Conservation (phyloP, 345 rosid species). For the Populus alba region DNA sequence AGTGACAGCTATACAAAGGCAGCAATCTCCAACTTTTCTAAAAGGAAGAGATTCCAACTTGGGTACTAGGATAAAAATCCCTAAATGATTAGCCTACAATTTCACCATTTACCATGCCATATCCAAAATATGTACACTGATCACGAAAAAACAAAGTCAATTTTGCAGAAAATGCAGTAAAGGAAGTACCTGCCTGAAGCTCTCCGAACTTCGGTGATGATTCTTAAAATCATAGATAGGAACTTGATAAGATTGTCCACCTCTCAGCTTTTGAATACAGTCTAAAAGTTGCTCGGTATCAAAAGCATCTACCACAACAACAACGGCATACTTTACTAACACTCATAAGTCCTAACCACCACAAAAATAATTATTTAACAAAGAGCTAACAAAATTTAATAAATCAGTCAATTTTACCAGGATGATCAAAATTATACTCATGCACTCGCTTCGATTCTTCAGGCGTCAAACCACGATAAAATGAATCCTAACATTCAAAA, state of each 20-base stretch:
- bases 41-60: not conserved
- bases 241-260: conserved; percentile 78
- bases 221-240: conserved; percentile 91
- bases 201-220: conserved; percentile 75
- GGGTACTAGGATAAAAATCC: not conserved
- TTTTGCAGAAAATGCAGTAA: not conserved
- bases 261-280: conserved; percentile 64
- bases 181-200: conserved; percentile 76
- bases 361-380: not conserved
- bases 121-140: not conserved
- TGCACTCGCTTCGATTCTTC: conserved; percentile 74
- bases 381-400: not conserved
- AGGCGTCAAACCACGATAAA: conserved; percentile 87
- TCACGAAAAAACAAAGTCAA: not conserved
- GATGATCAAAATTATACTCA: conserved; percentile 98
- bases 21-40: not conserved
- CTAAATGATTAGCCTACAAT: not conserved
- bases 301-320: conserved; percentile 66
- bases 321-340: not conserved
- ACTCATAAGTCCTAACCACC: not conserved
- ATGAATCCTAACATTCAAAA: conserved; percentile 58
- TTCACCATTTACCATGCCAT: not conserved
- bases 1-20: not conserved
- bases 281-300: conserved; percentile 97
- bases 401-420: conserved; percentile 45